phyloP scores from a whole-genome alignment of 495 filamentous ascomycete genomes.

The Hapsidospora chrysogenum region DNA sequence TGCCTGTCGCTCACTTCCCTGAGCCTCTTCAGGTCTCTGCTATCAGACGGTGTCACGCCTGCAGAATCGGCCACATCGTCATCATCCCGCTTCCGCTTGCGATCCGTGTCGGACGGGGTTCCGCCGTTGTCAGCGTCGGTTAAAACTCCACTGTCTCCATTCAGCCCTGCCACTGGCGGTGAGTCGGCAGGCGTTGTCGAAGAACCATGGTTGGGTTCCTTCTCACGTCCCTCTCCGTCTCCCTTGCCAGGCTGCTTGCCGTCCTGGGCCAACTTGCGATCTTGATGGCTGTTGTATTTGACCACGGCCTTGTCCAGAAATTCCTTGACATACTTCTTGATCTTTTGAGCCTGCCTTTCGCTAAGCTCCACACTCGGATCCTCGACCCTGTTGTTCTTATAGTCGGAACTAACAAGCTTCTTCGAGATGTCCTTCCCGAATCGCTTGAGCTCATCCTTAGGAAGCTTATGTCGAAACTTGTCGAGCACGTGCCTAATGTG shows the following conservation, averaged over 20 bases:
- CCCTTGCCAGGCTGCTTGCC: background rate
- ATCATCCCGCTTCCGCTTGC: conserved; percentile 49
- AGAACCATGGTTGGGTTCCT: conserved; percentile 7
- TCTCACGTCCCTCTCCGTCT: background rate
- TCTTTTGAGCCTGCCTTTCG: conserved; percentile 61
- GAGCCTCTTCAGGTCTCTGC: conserved; percentile 27
- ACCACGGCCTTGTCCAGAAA: conserved; percentile 72
- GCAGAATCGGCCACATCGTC: conserved; percentile 13
- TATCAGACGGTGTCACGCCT: conserved; percentile 22
- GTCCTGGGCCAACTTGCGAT: conserved; percentile 30
- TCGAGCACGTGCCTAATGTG: conserved; percentile 72
- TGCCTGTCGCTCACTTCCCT: conserved; percentile 24
- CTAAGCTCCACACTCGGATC: conserved; percentile 60
- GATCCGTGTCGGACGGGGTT: conserved; percentile 18
- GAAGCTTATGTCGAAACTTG: conserved; percentile 70
- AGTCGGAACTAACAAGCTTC: conserved; percentile 77
- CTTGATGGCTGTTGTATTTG: conserved; percentile 56
- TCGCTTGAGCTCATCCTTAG: conserved; percentile 74
- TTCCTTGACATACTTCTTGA: conserved; percentile 64
- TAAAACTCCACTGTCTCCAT: conserved; percentile 31
- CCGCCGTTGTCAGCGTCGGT: conserved; percentile 37
- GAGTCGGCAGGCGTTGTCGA: conserved; percentile 10
- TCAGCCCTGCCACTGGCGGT: background rate
- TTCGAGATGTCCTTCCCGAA: conserved; percentile 77
- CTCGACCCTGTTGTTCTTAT: conserved; percentile 66